Evolutionary conservation across 2,329 filamentous ascomycete species (phyloP), one percentile per base, ranked within the genome.

Genomic region (Diaporthe humulicola): DNA sequence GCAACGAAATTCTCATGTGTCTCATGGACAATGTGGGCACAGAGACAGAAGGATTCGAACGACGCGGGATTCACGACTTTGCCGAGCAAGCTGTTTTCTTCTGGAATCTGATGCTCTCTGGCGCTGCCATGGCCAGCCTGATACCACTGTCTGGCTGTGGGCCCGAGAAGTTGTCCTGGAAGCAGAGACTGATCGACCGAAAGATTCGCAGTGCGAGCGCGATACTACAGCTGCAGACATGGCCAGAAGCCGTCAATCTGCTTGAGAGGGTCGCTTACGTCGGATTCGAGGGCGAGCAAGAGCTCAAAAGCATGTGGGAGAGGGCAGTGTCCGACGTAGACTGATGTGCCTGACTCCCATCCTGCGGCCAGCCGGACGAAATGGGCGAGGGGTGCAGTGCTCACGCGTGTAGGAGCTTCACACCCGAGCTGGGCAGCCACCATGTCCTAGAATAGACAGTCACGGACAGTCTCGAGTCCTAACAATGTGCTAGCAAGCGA

Each of bases 1-100:
- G 71, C 52, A 85, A 86, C 75, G 83, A 84, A 36, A 85, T 86
- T 72, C 81, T 87, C 45, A 28, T 45, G 14, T 69, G 64, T 52
- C 64, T 69, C 48, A 22, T 40, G 9, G 64, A 69, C 33, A 54
- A 48, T 4, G n/a, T 69, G 33, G 15, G 64, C 30, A 54, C 33
- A 54, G 64, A 22, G 15, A 40, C 10, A 2, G 28, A 69, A 22
- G 48, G 48, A 3, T 28, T 69, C 4, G 33, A 54, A 28, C 45
- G 48, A 67, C 33, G 30, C n/a, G 48, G 48, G 33, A 30, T 28
- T 17, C 19, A 52, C n/a, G 64, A 69, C 33, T 52, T 36, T 38
- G 45, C 33, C 48, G 48, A 69, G 33, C 64, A 69, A 69, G 33
- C 64, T 14, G 33, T 25, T 22, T 22, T 48, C n/a, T 54, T 69